Base-by-base conservation (phyloP, 441 rosid species). In the Gossypium lobatum region DNA sequence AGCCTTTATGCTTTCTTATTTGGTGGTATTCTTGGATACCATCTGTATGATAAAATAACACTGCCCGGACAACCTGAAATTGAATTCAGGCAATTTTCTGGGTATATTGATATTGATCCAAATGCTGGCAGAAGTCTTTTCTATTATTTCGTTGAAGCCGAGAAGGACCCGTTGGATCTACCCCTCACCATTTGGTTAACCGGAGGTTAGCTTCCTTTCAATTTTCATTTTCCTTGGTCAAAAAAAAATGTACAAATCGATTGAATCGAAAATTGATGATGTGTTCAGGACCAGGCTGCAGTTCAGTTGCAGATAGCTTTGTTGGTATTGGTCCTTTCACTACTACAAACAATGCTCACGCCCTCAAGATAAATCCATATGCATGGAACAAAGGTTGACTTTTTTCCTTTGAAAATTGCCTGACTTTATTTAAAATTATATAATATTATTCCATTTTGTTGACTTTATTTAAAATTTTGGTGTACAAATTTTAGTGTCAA, bases 61-160 rank as follows among this genome's bases (percentile, higher is more conserved):
- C 8, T 68, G 25, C 25, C 46, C 0, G 72, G 72, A 16, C 60
- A 68, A 25, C 60, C 72, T 7, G 1, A 8, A 8, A 59, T 52
- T 25, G 10, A 8, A 0, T 68, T 68, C 45, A 26, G 9, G n/a
- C 72, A 68, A 6, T 68, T 68, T 28, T 50, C 60, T 53, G 72
- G 60, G 0, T 68, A 68, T 6, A 53, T 68, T 26, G 21, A 50
- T 2, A 3, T 52, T 23, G 72, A 53, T 31, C 6, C 3, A 3
- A 11, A 21, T 1, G n/a, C 39, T 68, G 21, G 23, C 1, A 23
- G 3, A 50, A 68, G 42, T 26, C 58, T 68, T 16, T 68, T 68
- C 25, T 68, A 68, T 39, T 68, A 68, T 68, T 68, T 68, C 8
- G 60, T 69, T 1, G 72, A 69, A 25, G 72, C 72, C 1, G 25